Conservation (phyloP, 306 rosid genomes). For the Ormosia semicastrata region DNA sequence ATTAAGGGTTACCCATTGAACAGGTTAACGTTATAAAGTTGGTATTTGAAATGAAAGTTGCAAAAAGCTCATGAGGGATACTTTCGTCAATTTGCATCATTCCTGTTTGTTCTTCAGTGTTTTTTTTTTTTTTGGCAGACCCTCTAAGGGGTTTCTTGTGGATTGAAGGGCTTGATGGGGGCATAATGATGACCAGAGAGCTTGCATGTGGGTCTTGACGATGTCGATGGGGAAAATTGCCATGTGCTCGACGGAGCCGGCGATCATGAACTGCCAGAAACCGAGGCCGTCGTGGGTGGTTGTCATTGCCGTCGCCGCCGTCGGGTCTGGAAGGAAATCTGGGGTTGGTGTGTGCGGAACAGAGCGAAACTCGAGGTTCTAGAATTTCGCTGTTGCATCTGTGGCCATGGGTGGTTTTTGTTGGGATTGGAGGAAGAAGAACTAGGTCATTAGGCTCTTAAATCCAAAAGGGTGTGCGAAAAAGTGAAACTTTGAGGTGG, state of each 20-base stretch:
- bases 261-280: slow-evolving; percentile 87
- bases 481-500: no score
- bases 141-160: no score
- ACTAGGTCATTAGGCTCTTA: neutral
- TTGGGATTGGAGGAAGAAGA: neutral
- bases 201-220: slow-evolving; percentile 90
- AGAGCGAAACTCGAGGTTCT: slow-evolving; percentile 11
- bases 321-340: slow-evolving; percentile 63
- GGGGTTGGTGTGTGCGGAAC: slow-evolving; percentile 2
- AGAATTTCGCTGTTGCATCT: slow-evolving; percentile 67
- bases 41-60: no score
- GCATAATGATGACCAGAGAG: slow-evolving; percentile 53
- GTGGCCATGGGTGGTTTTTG: slow-evolving; percentile 50
- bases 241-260: slow-evolving; percentile 87
- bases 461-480: neutral
- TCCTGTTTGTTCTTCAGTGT: no score
- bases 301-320: neutral
- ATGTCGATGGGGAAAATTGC: slow-evolving; percentile 93
- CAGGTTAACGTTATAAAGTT: no score
- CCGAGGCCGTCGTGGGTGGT: slow-evolving; percentile 72
- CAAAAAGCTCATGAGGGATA: no score
- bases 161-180: slow-evolving; percentile 58
- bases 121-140: no score
- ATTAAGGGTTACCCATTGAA: no score
- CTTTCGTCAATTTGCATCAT: no score